A percentile compares a stretch with the other conserved stretches of the same genome.
phyloP scores from a whole-genome alignment of 345 rosid species.

The Bruguiera parviflora region DNA sequence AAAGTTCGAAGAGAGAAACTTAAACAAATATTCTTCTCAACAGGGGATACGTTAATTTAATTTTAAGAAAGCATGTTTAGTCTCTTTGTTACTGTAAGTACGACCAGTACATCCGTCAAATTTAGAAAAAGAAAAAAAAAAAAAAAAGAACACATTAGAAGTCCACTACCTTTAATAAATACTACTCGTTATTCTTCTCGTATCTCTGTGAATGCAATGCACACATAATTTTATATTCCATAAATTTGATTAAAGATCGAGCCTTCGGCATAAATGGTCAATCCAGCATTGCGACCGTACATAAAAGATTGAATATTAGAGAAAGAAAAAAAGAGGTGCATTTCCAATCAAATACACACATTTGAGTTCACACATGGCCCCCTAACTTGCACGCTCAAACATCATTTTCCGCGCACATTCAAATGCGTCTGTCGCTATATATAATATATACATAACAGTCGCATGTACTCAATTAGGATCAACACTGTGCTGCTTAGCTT shows the following conservation, averaged over 20 bases:
- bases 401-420: constrained; percentile 7
- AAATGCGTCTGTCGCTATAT: not conserved
- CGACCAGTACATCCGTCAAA: constrained; percentile 31
- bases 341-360: not conserved
- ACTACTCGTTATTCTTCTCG: too few relatives aligned
- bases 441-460: not conserved
- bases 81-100: constrained; percentile 17
- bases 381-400: not conserved
- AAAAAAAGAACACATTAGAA: constrained; percentile 20
- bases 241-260: constrained; percentile 6
- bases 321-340: not conserved
- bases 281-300: constrained; percentile 19
- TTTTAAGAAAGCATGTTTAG: constrained; percentile 26
- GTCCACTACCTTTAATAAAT: constrained; percentile 19
- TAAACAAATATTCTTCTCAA: constrained; percentile 4
- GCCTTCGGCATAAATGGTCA: constrained; percentile 10
- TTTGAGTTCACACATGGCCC: too few relatives aligned
- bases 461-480: not conserved
- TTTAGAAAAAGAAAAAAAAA: constrained; percentile 17
- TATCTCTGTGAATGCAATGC: too few relatives aligned
- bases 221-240: too few relatives aligned
- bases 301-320: not conserved
- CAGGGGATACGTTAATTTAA: not conserved
- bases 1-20: not conserved
- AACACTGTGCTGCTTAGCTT: constrained; percentile 12